Percentiles rank a stretch among this genome's conserved stretches.
These are phyloP conservation scores for Friedmanniomyces endolithicus DNA, from an alignment of 495 filamentous ascomycete genomes.

Conservation along the genomic window DNA sequence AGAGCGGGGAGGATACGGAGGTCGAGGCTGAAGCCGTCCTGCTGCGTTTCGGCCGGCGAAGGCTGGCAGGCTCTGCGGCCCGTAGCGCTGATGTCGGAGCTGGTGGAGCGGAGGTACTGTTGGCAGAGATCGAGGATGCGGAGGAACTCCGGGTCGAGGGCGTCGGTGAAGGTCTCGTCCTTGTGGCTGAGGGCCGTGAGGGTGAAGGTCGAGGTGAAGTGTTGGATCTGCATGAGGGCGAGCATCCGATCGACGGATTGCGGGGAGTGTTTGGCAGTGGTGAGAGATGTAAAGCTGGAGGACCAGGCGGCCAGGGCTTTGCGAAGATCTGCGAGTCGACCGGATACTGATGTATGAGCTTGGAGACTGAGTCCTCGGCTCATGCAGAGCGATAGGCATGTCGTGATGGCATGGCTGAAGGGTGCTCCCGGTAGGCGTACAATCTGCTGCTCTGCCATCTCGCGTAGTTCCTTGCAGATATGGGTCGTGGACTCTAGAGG, in stretches of 20 bases:
- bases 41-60: background rate
- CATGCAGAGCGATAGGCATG: background rate
- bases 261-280: background rate
- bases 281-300: background rate
- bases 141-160: background rate
- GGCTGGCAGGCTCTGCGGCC: background rate
- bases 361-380: background rate
- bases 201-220: background rate
- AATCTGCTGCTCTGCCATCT: background rate
- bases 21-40: constrained; percentile 3
- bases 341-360: background rate
- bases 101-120: background rate
- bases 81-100: background rate
- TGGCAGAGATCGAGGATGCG: background rate
- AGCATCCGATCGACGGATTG: background rate
- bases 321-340: background rate
- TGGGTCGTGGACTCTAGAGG: background rate
- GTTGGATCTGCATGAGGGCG: background rate
- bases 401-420: background rate
- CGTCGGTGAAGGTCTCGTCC: background rate
- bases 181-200: background rate
- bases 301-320: background rate
- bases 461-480: background rate
- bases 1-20: background rate
- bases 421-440: background rate